A percentile compares a stretch with the other conserved stretches of the same genome.
Conservation (phyloP, 169 alveolate genomes). For the Perkinsus olseni region DNA sequence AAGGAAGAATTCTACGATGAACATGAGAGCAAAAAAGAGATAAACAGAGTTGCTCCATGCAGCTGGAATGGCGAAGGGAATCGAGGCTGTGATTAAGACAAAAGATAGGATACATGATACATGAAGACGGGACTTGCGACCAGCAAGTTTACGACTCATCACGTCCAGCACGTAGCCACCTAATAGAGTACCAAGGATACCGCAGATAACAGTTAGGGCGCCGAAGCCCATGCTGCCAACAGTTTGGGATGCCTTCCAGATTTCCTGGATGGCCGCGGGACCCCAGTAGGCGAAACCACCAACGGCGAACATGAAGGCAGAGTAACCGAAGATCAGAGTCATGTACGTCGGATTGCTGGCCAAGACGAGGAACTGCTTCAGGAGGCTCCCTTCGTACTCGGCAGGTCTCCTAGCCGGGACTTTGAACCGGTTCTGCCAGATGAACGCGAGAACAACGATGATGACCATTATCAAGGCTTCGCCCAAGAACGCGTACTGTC, state of each 20-base stretch:
- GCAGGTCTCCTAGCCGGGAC: background rate
- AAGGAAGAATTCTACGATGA: background rate
- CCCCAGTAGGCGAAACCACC: constrained; percentile 1
- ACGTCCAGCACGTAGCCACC: background rate
- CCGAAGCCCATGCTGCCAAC: constrained; percentile 17
- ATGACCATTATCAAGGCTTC: constrained; percentile 13
- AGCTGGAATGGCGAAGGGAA: background rate
- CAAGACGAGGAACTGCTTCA: background rate
- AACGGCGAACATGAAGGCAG: background rate
- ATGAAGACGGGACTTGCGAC: background rate
- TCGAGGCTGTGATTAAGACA: background rate
- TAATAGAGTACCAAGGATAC: constrained; percentile 8
- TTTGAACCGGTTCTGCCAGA: constrained; percentile 13
- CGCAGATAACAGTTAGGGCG: constrained; percentile 16
- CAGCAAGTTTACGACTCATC: background rate
- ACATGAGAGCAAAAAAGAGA: background rate
- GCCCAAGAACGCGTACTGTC: constrained; percentile 7
- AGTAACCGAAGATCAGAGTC: background rate
- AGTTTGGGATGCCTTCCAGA: background rate
- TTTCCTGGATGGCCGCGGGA: background rate
- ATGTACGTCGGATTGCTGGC: background rate
- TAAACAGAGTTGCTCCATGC: background rate
- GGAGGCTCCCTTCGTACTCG: background rate
- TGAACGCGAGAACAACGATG: constrained; percentile 1
- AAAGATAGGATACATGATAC: background rate